Base-by-base conservation (phyloP, 345 rosid species). In the Stellera chamaejasme region DNA sequence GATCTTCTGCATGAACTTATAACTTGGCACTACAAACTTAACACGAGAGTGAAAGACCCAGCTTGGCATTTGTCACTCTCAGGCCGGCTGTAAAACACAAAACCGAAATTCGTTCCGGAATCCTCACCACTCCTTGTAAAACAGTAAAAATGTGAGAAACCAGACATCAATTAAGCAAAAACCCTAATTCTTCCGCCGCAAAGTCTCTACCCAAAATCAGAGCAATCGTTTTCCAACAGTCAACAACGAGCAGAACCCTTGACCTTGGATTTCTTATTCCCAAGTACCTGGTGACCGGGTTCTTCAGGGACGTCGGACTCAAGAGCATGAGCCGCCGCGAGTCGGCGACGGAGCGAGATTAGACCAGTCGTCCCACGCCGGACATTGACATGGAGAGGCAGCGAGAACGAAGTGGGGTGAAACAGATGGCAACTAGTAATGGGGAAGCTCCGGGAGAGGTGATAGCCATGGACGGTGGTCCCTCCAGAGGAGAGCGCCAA, bases 231-330 rank as follows among this genome's bases (percentile, higher is more conserved):
- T 32, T 54, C 54, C 11, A 57, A 28, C 15, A 10, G 48, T 26
- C 13, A 26, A 2, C 2, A 4, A 10, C 49, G 23, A 25, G 10
- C 52, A 48, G 13, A 45, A 19, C 23, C 41, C 7, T 42, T 1
- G 13, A 28, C 19, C 13, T 14, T 16, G 48, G 9, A 32, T 32
- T 32, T 32, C 23, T 28, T 13, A 19, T 7, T 15, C 27, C 28
- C 2, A 43, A 13, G 12, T 66, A 82, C 88, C 84, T 78, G 72
- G 47, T 63, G 80, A 63, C 63, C 61, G 54, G 81, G 74, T 32
- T 32, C 9, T 25, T 50, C 77, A 60, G 92, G 87, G 32, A 66
- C 66, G 45, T 83, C 88, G 7, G 91, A 80, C 23, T 78, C 76
- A 42, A 69, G 67, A 25, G 90, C 84, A 15, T 66, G 60, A 71